Base-by-base conservation (phyloP, 2,329 filamentous ascomycete genomes). In the Pseudocercospora pini-densiflorae region DNA sequence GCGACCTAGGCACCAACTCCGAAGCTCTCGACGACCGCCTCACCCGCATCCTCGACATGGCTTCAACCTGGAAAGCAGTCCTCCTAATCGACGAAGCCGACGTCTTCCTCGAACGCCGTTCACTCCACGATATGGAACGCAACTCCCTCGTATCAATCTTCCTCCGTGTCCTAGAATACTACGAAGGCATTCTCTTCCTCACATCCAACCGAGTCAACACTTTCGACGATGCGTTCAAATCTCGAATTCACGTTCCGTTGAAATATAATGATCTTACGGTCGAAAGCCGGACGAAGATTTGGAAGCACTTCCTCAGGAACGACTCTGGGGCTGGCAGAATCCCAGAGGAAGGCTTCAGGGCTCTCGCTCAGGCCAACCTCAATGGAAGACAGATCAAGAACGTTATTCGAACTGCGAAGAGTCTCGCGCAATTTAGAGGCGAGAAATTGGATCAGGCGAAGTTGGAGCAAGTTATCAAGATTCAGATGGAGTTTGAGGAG, bases 21-120 rank as follows among this genome's bases (percentile, higher is more conserved):
- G 7, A 86, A 82, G 76, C 81, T 80, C 19, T 85, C 81, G 43
- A 75, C 45, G 58, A 62, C 2, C 66, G 67, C 14, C 69, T 76
- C n/a, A 70, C 61, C 33, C 66, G 66, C 33, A 92, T 95, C 58
- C 85, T 97, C 63, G 91, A 94, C 72, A 91, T 95, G 59, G 93
- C 92, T 51, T 91, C 93, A 72, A 88, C 89, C 0, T 97, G 93
- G 93, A 91, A 92, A n/a, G 92, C 92, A 0, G 91, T 97, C 6
- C 82, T 97, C 0, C 86, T 97, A 3, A 86, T 97, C 3, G 93
- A 96, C 73, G 93, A 97, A 79, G 92, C 90, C 3, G 91, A 94
- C 72, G 89, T 93, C 6, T 93, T 93, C 79, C 82, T 97, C 12
- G 92, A 95, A 81, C 90, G 92, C 76, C 88, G 92, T 1, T 90